phyloP scores from a whole-genome alignment of 2,329 filamentous ascomycete genomes.

The Sclerotiophoma versabilis region DNA sequence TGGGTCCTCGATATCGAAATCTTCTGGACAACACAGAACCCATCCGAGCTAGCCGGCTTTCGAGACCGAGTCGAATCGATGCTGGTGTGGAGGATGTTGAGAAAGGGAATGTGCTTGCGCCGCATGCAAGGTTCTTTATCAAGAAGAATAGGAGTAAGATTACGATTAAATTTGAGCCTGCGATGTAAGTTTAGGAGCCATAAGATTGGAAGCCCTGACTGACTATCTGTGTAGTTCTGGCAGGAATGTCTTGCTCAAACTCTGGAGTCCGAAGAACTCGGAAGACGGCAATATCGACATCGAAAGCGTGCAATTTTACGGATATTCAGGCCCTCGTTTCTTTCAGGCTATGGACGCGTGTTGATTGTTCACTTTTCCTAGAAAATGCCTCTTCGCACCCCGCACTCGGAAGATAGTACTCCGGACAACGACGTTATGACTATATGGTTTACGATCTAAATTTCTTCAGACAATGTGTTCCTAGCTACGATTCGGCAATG shows the following conservation, averaged over 20 bases:
- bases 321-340: conserved; percentile 84
- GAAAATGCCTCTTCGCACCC: not conserved
- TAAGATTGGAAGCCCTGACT: not conserved
- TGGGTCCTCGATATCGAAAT: conserved; percentile 13
- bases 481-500: not conserved
- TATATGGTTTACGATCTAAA: not conserved
- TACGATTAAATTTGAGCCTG: conserved; percentile 83
- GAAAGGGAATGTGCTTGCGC: conserved; percentile 62
- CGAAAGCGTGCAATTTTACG: conserved; percentile 81
- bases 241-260: conserved; percentile 84
- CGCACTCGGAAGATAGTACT: not conserved
- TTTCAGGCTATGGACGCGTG: conserved; percentile 71
- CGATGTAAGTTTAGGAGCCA: conserved; percentile 60
- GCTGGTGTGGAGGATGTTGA: conserved; percentile 25
- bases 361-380: conserved; percentile 8
- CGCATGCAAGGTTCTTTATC: conserved; percentile 84
- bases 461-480: not conserved
- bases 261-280: conserved; percentile 77
- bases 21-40: conserved; percentile 26
- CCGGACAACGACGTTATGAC: not conserved
- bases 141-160: conserved; percentile 83
- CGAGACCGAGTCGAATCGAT: conserved; percentile 45
- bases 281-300: conserved; percentile 82
- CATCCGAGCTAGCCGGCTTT: conserved; percentile 37
- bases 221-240: conserved; percentile 62